These are phyloP conservation scores for Globisporangium nodosum DNA, from an alignment of 352 stramenopile species.

Conservation along the genomic window DNA sequence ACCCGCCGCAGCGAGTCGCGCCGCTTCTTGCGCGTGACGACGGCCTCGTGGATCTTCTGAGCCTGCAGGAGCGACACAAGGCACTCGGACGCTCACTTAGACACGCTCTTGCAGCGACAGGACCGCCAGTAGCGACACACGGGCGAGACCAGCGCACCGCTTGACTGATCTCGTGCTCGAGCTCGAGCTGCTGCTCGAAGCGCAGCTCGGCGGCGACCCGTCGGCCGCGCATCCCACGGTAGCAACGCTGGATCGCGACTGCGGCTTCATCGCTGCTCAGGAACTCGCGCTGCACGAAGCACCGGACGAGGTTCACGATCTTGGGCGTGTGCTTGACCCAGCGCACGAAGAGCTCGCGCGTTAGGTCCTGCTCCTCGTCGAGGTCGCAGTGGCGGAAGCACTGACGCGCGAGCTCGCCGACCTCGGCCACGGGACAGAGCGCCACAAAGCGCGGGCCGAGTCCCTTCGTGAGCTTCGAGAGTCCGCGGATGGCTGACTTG, in stretches of 20 bases:
- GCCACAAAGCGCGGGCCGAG: constrained; percentile 45
- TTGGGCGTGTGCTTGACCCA: constrained; percentile 73
- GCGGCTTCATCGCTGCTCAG: constrained; percentile 50
- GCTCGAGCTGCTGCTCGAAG: constrained; percentile 46
- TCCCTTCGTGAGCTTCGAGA: constrained; percentile 61
- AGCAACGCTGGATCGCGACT: constrained; percentile 44
- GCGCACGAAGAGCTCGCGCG: constrained; percentile 38
- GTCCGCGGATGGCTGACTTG: constrained; percentile 59
- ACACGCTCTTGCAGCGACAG: background rate
- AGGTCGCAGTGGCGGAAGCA: constrained; percentile 65
- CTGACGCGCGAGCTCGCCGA: constrained; percentile 47
- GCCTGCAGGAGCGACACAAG: constrained; percentile 12
- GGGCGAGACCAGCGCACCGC: constrained; percentile 13
- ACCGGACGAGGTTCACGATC: constrained; percentile 62
- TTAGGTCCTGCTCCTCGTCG: constrained; percentile 59
- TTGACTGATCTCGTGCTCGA: constrained; percentile 47
- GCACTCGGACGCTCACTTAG: background rate
- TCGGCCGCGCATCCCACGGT: constrained; percentile 47
- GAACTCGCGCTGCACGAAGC: constrained; percentile 65
- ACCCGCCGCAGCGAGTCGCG: constrained; percentile 55
- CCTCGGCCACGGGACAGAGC: constrained; percentile 57
- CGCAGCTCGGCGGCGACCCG: constrained; percentile 38
- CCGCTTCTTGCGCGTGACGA: constrained; percentile 58
- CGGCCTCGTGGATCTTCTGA: constrained; percentile 58
- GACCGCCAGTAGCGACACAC: background rate